Conservation (phyloP, 1,284 basidiomycete species). For the Rhodotorula sp. region DNA sequence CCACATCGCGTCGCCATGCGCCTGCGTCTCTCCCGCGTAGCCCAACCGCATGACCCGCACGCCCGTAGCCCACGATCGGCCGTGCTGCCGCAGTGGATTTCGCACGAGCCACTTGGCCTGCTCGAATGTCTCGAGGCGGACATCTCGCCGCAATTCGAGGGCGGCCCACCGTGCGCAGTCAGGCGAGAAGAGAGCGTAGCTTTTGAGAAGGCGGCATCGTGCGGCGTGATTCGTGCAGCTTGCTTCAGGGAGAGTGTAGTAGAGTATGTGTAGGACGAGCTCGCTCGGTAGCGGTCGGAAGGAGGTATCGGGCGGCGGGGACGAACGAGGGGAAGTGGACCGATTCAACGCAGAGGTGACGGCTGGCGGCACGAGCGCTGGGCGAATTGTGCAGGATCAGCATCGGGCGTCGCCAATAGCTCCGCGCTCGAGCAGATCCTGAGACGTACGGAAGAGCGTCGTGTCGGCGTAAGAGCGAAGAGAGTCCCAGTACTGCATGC, state of each 20-base stretch:
- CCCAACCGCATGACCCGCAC: background rate
- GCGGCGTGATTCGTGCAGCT: background rate
- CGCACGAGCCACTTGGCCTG: background rate
- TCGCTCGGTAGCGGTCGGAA: slow-evolving; percentile 3
- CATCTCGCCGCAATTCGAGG: background rate
- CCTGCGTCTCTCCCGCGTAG: background rate
- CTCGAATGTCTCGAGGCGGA: background rate
- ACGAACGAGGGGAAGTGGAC: background rate
- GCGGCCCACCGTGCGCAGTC: slow-evolving; percentile 4
- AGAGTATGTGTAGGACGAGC: slow-evolving; percentile 16
- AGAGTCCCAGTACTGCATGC: no score
- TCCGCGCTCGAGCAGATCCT: background rate
- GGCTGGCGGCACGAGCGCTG: background rate
- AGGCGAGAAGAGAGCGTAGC: background rate
- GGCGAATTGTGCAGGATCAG: background rate
- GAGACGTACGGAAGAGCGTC: background rate
- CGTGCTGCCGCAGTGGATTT: background rate
- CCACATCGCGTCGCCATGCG: background rate
- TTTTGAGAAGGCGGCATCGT: background rate
- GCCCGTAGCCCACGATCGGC: background rate
- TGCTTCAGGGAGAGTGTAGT: slow-evolving; percentile 4
- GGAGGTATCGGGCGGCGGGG: background rate
- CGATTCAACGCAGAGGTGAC: no score
- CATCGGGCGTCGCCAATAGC: background rate
- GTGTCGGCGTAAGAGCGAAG: no score